phyloP scores from a whole-genome alignment of 2,329 filamentous ascomycete species.

The Microdochium bolleyi region DNA sequence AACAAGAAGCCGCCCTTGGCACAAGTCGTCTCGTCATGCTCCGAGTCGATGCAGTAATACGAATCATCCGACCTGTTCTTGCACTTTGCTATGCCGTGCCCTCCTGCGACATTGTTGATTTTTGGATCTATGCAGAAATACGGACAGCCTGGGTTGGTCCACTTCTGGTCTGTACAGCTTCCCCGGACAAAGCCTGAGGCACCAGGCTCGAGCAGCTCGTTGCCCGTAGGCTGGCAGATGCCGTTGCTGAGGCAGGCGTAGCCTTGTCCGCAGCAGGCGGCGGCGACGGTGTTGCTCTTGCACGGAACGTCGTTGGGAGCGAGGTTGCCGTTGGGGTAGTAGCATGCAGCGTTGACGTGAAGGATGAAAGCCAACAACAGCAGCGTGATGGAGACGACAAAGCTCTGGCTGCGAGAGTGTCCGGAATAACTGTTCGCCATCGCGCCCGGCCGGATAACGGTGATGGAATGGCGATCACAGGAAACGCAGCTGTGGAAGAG shows the following conservation, averaged over 20 bases:
- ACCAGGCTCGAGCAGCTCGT: constrained; percentile 11
- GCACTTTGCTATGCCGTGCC: constrained; percentile 12
- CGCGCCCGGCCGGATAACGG: too few species aligned
- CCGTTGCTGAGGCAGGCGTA: constrained; percentile 25
- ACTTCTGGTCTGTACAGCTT: constrained; percentile 23
- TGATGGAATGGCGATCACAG: too few species aligned
- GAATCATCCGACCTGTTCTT: constrained; percentile 3
- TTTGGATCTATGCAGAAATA: constrained; percentile 20
- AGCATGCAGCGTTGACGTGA: constrained; percentile 10
- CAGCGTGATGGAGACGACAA: not conserved
- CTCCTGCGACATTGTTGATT: constrained; percentile 9
- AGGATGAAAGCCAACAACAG: not conserved
- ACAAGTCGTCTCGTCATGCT: constrained; percentile 5
- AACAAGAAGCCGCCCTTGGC: not conserved
- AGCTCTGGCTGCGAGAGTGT: not conserved
- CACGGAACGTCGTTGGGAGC: constrained; percentile 22
- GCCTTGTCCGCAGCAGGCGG: constrained; percentile 24
- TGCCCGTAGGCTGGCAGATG: constrained; percentile 20
- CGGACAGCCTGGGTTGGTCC: constrained; percentile 21
- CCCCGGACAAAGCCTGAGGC: constrained; percentile 19
- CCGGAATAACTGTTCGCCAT: too few species aligned
- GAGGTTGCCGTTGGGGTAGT: constrained; percentile 19
- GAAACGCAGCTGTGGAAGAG: too few species aligned
- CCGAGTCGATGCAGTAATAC: constrained; percentile 17
- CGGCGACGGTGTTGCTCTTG: constrained; percentile 12